phyloP scores from a whole-genome alignment of 1,284 basidiomycete species.

The Calocybe gambosa region DNA sequence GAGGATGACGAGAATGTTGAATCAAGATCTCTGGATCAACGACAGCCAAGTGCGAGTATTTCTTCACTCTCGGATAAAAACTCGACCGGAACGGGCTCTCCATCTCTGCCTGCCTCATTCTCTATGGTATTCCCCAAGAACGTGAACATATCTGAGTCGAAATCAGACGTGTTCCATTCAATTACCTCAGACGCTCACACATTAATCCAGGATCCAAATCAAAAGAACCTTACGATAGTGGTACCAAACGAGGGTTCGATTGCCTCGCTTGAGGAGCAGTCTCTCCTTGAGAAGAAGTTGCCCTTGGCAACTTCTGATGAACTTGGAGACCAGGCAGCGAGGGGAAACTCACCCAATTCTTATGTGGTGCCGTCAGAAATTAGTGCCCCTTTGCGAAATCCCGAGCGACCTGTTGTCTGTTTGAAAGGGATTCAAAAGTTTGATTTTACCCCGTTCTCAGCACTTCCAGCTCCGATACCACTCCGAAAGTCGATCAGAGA shows the following conservation, averaged over 20 bases:
- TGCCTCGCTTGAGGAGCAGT: no score
- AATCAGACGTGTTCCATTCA: constrained; percentile 32
- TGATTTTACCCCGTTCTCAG: constrained; percentile 36
- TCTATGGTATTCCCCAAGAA: constrained; percentile 1
- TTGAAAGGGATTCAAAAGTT: constrained; percentile 18
- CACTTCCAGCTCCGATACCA: constrained; percentile 59
- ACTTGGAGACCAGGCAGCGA: neutral
- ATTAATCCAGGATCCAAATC: neutral
- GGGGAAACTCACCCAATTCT: neutral
- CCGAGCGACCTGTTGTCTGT: neutral
- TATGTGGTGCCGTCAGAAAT: constrained; percentile 8
- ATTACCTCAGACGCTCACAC: constrained; percentile 29
- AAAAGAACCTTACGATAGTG: neutral
- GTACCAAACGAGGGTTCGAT: neutral
- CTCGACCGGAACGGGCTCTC: neutral
- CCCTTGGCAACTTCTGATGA: neutral
- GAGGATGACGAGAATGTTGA: constrained; percentile 62
- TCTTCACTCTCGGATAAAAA: neutral
- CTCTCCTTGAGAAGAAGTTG: no score
- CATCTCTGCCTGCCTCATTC: neutral
- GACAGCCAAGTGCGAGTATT: neutral
- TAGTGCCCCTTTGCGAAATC: constrained; percentile 26
- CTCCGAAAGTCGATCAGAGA: constrained; percentile 65
- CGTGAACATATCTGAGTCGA: constrained; percentile 16
- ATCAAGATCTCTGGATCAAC: constrained; percentile 25